These are phyloP conservation scores for Venturia aucupariae DNA, from an alignment of 2,329 filamentous ascomycete species.

Conservation along the genomic window DNA sequence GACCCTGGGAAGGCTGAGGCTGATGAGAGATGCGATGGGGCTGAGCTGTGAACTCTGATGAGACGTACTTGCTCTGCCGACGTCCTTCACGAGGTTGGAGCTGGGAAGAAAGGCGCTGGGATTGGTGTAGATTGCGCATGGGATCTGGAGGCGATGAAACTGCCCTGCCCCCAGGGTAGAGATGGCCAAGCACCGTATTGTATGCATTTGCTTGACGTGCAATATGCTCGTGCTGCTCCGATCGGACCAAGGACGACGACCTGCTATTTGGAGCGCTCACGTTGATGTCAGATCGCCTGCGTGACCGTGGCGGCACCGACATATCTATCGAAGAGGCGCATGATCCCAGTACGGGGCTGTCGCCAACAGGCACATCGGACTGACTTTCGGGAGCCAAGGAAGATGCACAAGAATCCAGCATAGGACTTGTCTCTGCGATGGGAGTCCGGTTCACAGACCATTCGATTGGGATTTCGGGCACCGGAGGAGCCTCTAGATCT, in stretches of 20 bases:
- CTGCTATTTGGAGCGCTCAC: not conserved
- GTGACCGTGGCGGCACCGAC: not conserved
- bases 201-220: conserved; percentile 1
- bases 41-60: not conserved
- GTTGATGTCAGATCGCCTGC: not conserved
- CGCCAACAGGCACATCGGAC: not conserved
- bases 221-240: not conserved
- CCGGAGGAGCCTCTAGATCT: not conserved
- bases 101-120: not conserved
- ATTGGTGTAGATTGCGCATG: not conserved
- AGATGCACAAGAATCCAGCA: not conserved
- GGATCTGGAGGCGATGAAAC: not conserved
- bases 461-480: not conserved
- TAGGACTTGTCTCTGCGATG: not conserved
- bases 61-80: not conserved
- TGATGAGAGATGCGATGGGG: not conserved
- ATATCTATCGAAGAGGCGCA: not conserved
- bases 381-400: not conserved
- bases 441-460: too few species aligned
- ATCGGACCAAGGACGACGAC: not conserved
- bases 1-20: not conserved
- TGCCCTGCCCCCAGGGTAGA: not conserved
- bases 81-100: not conserved
- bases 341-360: not conserved
- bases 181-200: conserved; percentile 4